These are phyloP conservation scores for Porcisia deanei DNA, from an alignment of 208 protist genomes.

Conservation along the genomic window DNA sequence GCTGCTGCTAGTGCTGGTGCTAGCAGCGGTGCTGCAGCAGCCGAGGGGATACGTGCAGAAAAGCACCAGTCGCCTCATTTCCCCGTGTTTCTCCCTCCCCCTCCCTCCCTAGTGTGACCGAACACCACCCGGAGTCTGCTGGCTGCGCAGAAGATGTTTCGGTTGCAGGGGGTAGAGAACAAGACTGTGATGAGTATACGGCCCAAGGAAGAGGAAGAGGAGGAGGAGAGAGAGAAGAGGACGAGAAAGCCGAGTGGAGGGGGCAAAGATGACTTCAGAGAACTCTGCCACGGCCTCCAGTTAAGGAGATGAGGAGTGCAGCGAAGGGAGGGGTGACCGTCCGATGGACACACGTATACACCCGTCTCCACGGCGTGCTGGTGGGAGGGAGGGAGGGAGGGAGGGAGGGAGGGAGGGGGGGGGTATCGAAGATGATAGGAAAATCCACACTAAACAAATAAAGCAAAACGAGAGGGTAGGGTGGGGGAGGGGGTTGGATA, in stretches of 20 bases:
- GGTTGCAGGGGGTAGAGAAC: no score
- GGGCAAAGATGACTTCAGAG: neutral
- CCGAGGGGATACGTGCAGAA: neutral
- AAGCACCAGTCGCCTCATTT: conserved; percentile 5
- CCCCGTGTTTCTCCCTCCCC: neutral
- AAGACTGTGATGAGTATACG: no score
- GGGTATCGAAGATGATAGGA: neutral
- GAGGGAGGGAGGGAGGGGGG: no score
- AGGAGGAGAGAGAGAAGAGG: neutral
- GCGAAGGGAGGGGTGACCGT: neutral
- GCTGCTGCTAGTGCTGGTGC: conserved; percentile 1
- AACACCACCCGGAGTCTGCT: no score
- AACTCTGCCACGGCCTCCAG: neutral
- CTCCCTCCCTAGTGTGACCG: no score
- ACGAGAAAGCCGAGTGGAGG: neutral
- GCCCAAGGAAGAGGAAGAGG: neutral
- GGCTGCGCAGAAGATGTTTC: no score
- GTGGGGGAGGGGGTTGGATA: neutral
- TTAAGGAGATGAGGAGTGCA: neutral
- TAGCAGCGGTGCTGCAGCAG: neutral
- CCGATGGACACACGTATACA: neutral
- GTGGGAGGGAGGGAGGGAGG: no score
- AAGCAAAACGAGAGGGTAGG: neutral
- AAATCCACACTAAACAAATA: neutral
- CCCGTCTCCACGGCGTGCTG: neutral